A percentile compares a stretch with the other conserved stretches of the same genome.
These are phyloP conservation scores for Syzygium jambos DNA, from an alignment of 345 rosid species.

Conservation along the genomic window DNA sequence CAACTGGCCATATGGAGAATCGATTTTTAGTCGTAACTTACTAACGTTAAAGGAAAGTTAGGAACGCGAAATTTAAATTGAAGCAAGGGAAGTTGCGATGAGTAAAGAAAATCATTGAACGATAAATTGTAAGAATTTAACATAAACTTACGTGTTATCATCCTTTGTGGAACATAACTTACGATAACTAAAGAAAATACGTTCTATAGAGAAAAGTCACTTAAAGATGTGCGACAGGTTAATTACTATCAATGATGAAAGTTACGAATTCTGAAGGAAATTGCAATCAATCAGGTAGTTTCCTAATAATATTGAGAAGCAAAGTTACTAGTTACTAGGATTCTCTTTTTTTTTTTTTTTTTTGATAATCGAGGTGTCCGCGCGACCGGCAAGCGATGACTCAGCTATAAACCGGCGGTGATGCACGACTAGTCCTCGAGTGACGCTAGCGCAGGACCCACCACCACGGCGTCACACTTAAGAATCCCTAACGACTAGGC, in stretches of 20 bases:
- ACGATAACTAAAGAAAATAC: not conserved
- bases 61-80: not conserved
- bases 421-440: too few species aligned
- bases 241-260: not conserved
- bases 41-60: not conserved
- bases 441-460: too few species aligned
- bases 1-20: too few species aligned
- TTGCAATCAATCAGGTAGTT: not conserved
- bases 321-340: too few species aligned
- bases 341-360: too few species aligned
- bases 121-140: not conserved
- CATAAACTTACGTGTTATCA: not conserved
- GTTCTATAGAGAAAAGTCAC: not conserved
- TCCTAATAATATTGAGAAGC: too few species aligned
- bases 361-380: too few species aligned
- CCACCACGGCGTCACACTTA: too few species aligned
- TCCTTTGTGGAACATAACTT: not conserved
- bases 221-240: not conserved
- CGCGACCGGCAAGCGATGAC: too few species aligned
- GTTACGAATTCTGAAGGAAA: not conserved
- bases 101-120: not conserved
- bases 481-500: too few species aligned
- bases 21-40: too few species aligned
- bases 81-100: not conserved
- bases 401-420: too few species aligned